Conservation (phyloP, 768 basidiomycete genomes). For the Lactifluus pinguis region DNA sequence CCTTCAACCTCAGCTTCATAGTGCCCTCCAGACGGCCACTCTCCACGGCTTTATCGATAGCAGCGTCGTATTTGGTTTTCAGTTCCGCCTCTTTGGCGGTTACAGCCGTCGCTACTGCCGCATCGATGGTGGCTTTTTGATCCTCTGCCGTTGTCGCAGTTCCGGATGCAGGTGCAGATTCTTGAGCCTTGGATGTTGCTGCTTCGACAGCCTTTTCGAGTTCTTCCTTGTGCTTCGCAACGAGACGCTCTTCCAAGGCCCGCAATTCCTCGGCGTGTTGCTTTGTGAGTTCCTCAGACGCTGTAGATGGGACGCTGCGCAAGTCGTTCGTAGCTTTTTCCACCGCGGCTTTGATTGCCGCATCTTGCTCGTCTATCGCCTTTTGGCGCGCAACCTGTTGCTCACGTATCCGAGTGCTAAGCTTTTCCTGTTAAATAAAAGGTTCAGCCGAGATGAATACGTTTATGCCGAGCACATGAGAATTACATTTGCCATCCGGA, state of each 20-base stretch:
- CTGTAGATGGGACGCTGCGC: conserved; percentile 20
- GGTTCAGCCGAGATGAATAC: not conserved
- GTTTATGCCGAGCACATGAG: not conserved
- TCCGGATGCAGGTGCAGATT: conserved; percentile 17
- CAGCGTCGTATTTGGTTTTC: conserved; percentile 41
- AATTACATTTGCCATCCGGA: conserved; percentile 21
- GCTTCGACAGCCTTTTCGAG: conserved; percentile 38
- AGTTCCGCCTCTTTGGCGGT: conserved; percentile 39
- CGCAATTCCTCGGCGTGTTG: conserved; percentile 55
- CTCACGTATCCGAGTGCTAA: conserved; percentile 32
- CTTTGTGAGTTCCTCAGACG: conserved; percentile 35
- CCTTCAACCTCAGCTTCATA: conserved; percentile 60
- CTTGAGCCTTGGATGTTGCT: conserved; percentile 29
- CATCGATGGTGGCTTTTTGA: conserved; percentile 41
- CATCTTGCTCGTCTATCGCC: conserved; percentile 39
- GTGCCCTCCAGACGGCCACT: conserved; percentile 55
- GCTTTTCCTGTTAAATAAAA: conserved; percentile 40
- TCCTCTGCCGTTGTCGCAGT: conserved; percentile 18
- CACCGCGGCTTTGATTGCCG: conserved; percentile 47
- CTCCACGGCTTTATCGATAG: conserved; percentile 58
- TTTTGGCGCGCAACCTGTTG: conserved; percentile 46
- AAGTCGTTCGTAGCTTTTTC: conserved; percentile 46
- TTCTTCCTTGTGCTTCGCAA: conserved; percentile 44
- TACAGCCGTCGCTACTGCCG: conserved; percentile 42
- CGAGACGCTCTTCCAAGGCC: conserved; percentile 44